These are phyloP conservation scores for Pseudozyma tsukubaensis DNA, from an alignment of 1,284 basidiomycete genomes.

Conservation along the genomic window DNA sequence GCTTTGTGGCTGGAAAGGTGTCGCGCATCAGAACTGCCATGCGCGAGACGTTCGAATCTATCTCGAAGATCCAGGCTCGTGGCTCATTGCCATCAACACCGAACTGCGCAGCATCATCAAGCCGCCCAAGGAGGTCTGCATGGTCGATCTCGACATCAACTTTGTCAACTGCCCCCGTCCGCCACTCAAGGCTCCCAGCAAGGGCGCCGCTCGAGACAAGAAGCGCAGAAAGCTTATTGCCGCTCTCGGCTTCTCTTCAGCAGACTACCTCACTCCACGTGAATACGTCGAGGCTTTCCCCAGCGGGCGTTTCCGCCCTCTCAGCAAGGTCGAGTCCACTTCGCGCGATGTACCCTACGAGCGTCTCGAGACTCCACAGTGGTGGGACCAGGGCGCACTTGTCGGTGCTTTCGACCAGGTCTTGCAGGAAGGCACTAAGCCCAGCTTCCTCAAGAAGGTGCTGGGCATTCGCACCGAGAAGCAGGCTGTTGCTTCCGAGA, in stretches of 20 bases:
- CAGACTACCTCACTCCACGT: slow-evolving; percentile 66
- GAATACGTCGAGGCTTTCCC: slow-evolving; percentile 97
- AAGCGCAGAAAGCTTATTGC: slow-evolving; percentile 77
- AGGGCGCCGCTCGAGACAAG: slow-evolving; percentile 84
- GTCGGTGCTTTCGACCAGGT: slow-evolving; percentile 89
- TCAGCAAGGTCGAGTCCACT: slow-evolving; percentile 78
- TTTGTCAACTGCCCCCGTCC: slow-evolving; percentile 83
- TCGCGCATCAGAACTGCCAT: slow-evolving; percentile 73
- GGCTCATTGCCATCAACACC: slow-evolving; percentile 90
- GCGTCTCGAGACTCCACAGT: slow-evolving; percentile 84
- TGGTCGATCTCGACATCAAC: slow-evolving; percentile 94
- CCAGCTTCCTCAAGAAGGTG: slow-evolving; percentile 56
- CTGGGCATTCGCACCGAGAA: slow-evolving; percentile 49
- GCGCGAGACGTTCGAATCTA: slow-evolving; percentile 89
- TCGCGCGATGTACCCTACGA: slow-evolving; percentile 84
- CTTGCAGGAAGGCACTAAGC: slow-evolving; percentile 55
- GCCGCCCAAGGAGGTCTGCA: slow-evolving; percentile 80
- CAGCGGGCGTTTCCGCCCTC: slow-evolving; percentile 74
- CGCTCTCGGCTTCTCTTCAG: slow-evolving; percentile 53
- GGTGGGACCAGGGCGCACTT: slow-evolving; percentile 91
- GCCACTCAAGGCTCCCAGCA: slow-evolving; percentile 81
- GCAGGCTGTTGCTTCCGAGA: slow-evolving; percentile 49
- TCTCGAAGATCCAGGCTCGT: slow-evolving; percentile 77
- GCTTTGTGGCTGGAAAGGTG: slow-evolving; percentile 91
- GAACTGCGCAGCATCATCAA: slow-evolving; percentile 82